Evolutionary conservation across 2,329 filamentous ascomycete species (phyloP), one percentile per base, ranked within the genome.

Genomic region (Penicillium sp.): DNA sequence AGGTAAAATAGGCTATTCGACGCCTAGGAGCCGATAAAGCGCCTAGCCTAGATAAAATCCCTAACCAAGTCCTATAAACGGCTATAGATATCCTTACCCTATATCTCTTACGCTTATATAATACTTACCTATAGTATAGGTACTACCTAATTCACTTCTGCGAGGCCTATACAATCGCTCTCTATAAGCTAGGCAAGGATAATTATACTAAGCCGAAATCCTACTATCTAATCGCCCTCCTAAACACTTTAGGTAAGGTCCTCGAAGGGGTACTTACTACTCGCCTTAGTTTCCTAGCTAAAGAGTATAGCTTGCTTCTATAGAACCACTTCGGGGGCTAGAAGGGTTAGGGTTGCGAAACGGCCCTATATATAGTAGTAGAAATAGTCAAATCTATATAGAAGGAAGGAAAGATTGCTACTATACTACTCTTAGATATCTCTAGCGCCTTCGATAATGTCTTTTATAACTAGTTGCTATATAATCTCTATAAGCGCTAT

Each of bases 391-490:
- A 39, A 3, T 4, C n/a, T 2, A 33, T 34, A 2, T 51, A 41
- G 45, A 6, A 7, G 3, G 22, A 36, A 15, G 41, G 35, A 2
- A 22, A 35, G 6, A 31, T 41, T 6, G 41, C 30, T 2, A 25
- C 41, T 5, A 30, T 47, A 4, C 33, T 50, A 2, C 30, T 43
- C 1, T 23, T 51, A 2, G 46, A 50, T 28, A 34, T 47, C 1
- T 30, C 17, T 1, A 37, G 47, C 2, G 48, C 38, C 10, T 47
- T 26, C 26, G 37, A 47, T 26, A 47, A 50, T 13, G 37, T 45
- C 6, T 45, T 35, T 1, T 37, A 39, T 7, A 11, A n/a, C 3
- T 36, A 38, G 0, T 20, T 51, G 4, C 18, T 51, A 3, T 25
- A 36, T 14, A 30, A 20, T n/a, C 34, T 36, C 8, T 15, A 16